These are phyloP conservation scores for Austroboletus rostrupii DNA, from an alignment of 1,284 basidiomycete genomes.

Conservation along the genomic window DNA sequence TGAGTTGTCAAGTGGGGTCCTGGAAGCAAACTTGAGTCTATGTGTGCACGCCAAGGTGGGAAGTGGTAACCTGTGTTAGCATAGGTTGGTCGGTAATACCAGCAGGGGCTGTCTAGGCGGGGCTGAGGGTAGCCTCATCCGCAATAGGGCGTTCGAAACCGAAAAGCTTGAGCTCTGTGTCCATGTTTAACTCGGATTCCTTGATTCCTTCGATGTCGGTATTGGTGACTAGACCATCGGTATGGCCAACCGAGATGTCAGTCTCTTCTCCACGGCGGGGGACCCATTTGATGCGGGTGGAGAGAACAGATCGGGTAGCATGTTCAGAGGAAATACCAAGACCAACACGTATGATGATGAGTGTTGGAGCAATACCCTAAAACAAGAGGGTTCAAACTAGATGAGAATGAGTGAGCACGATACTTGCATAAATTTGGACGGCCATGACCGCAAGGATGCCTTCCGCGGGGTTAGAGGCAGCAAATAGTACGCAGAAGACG, in stretches of 20 bases:
- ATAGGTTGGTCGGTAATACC: too few relatives aligned
- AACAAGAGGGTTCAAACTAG: background rate
- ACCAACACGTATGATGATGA: slow-evolving; percentile 31
- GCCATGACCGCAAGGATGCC: slow-evolving; percentile 34
- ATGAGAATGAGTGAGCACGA: background rate
- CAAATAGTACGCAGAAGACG: slow-evolving; percentile 37
- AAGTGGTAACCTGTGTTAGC: too few relatives aligned
- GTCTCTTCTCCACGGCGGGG: slow-evolving; percentile 8
- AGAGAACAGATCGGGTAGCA: slow-evolving; percentile 6
- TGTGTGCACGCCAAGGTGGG: too few relatives aligned
- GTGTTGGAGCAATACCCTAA: slow-evolving; percentile 32
- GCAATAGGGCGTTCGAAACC: background rate
- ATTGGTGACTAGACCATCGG: slow-evolving; percentile 13
- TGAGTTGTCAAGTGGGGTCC: too few relatives aligned
- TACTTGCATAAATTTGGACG: slow-evolving; percentile 39
- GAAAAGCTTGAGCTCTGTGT: slow-evolving; percentile 7
- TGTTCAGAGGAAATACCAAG: slow-evolving; percentile 31
- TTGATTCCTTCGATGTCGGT: slow-evolving; percentile 21
- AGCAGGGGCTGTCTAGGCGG: background rate
- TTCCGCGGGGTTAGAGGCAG: slow-evolving; percentile 32
- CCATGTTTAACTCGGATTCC: slow-evolving; percentile 4
- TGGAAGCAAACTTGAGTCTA: too few relatives aligned
- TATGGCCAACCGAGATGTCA: slow-evolving; percentile 15
- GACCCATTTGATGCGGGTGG: slow-evolving; percentile 26
- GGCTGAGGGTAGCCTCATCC: background rate